Percentiles rank a stretch among this genome's conserved stretches.
phyloP scores from a whole-genome alignment of 805 yeast species.

The Wickerhamiella parazyma region DNA sequence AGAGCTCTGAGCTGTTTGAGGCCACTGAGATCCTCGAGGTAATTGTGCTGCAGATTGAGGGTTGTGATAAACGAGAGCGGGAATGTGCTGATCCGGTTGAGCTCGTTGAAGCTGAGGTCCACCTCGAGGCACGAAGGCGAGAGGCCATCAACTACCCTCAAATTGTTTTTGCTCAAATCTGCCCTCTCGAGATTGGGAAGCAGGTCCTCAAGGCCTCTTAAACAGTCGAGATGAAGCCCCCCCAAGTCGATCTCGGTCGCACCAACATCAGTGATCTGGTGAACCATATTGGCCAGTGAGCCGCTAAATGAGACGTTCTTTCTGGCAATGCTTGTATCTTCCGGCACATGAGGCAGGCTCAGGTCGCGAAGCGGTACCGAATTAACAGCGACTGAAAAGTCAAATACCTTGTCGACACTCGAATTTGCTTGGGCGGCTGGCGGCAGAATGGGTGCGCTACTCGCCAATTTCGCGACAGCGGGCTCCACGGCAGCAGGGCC shows the following conservation, averaged over 20 bases:
- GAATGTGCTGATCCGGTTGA: slow-evolving; percentile 14
- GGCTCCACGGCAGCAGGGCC: neutral
- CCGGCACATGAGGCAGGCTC: slow-evolving; percentile 12
- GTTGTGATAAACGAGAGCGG: slow-evolving; percentile 16
- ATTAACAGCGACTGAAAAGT: neutral
- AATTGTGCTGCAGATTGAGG: slow-evolving; percentile 15
- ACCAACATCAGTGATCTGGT: slow-evolving; percentile 5
- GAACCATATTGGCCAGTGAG: slow-evolving; percentile 6
- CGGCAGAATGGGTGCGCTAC: no score
- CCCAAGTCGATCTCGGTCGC: slow-evolving; percentile 14
- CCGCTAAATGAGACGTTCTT: slow-evolving; percentile 11
- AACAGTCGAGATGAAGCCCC: slow-evolving; percentile 13
- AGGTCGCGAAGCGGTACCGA: slow-evolving; percentile 4
- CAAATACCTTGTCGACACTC: slow-evolving; percentile 5
- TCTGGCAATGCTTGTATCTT: slow-evolving; percentile 11
- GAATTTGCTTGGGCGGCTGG: slow-evolving; percentile 1
- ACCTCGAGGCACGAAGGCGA: slow-evolving; percentile 15
- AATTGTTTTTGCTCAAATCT: slow-evolving; percentile 12
- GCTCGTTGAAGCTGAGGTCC: slow-evolving; percentile 14
- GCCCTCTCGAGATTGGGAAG: slow-evolving; percentile 15
- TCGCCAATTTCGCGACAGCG: no score
- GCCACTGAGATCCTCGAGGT: slow-evolving; percentile 15
- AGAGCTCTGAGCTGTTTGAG: slow-evolving; percentile 16
- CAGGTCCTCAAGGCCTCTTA: slow-evolving; percentile 16
- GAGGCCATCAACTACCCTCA: slow-evolving; percentile 17